Percentiles rank a stretch among this genome's conserved stretches.
These are phyloP conservation scores for Dothideomycetidae sp. DNA, from an alignment of 2,329 filamentous ascomycete species.

Conservation along the genomic window DNA sequence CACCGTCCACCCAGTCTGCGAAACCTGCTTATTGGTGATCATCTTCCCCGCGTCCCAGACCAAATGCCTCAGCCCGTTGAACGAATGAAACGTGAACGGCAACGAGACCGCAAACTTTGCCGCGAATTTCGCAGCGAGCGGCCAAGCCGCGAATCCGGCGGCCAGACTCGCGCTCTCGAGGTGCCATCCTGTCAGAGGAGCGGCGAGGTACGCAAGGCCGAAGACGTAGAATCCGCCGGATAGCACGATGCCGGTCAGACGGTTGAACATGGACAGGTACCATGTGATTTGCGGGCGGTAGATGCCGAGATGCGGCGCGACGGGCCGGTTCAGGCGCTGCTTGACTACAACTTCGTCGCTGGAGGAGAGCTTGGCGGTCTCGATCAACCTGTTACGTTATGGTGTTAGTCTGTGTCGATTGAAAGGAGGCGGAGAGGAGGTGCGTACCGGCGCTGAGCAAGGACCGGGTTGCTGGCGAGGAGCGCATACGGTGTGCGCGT, in stretches of 20 bases:
- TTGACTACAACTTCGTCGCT: conserved; percentile 49
- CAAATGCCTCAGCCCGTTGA: conserved; percentile 60
- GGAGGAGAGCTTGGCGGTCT: conserved; percentile 7
- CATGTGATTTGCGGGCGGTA: conserved; percentile 81
- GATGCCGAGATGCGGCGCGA: conserved; percentile 73
- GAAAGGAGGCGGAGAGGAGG: background rate
- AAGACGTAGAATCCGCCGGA: conserved; percentile 67
- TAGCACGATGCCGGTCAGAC: conserved; percentile 65
- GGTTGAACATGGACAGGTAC: conserved; percentile 62
- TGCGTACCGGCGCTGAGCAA: conserved; percentile 4
- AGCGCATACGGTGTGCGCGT: conserved; percentile 7
- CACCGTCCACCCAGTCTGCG: conserved; percentile 49
- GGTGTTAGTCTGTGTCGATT: background rate
- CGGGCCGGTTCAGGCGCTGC: conserved; percentile 68
- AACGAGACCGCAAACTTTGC: conserved; percentile 46
- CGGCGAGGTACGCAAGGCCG: conserved; percentile 64
- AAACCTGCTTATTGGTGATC: conserved; percentile 50
- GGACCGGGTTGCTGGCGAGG: conserved; percentile 6
- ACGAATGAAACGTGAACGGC: conserved; percentile 53
- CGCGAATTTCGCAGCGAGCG: conserved; percentile 42
- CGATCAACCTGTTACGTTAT: conserved; percentile 3
- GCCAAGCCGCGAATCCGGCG: conserved; percentile 49
- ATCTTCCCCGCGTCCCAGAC: conserved; percentile 51
- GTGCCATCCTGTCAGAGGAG: conserved; percentile 61
- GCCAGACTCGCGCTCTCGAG: conserved; percentile 50